Base-by-base conservation (phyloP, 164 flowering plant genomes). In the Malania oleifera region DNA sequence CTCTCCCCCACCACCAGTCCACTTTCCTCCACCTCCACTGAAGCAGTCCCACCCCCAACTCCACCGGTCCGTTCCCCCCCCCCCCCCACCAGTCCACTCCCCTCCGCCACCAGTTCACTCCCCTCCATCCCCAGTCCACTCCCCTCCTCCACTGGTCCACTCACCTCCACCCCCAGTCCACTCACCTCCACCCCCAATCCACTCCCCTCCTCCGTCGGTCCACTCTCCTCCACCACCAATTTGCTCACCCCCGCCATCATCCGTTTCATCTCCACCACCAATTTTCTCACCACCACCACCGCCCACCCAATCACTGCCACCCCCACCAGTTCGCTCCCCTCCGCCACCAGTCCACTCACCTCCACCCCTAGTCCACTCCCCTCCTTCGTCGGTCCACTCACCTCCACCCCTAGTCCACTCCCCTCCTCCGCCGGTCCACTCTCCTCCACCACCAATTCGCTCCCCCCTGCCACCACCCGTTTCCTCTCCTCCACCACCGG, bases 371-470 rank as follows among this genome's bases (percentile, higher is more conserved):
- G 48, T n/a, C n/a, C n/a, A n/a, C n/a, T n/a, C n/a, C 9, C 14
- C 27, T 11, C 60, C 66, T 17, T 62, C 68, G 9, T 48, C 66
- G 7, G 40, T 26, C 9, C 23, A 54, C 9, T 56, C 64, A 18
- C 60, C 65, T 17, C 64, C 71, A 8, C 45, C 70, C 28, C 64
- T 56, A 0, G 48, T n/a, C n/a, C n/a, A n/a, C n/a, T n/a, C n/a
- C 9, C 14, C 27, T 11, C 18, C 66, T 18, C 60, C 63, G 31
- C 61, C 45, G 6, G 50, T 50, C 31, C 53, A 28, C 47, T 64
- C 63, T 17, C 69, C 73, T 14, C 75, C 73, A 31, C 67, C 76
- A 29, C 73, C 68, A 14, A 58, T 56, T 7, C 61, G 35, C 7
- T 57, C 70, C 0, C 48, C 50, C 0, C 73, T 59, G 3, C 68